A percentile compares a stretch with the other conserved stretches of the same genome.
phyloP scores from a whole-genome alignment of 2,329 filamentous ascomycete genomes.

The Davidsoniella australis region DNA sequence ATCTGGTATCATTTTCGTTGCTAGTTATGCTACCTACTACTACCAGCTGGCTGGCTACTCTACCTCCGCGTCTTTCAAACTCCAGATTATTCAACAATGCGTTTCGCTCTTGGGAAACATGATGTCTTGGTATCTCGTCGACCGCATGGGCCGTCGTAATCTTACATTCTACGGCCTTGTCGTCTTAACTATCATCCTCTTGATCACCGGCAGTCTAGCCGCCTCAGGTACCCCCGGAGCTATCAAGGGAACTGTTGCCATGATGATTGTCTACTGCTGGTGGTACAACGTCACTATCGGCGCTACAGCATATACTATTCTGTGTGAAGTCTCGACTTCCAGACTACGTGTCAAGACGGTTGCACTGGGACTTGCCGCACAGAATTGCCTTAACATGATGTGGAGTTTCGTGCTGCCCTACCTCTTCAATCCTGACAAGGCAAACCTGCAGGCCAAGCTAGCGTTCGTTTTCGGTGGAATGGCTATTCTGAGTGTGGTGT shows the following conservation, averaged over 20 bases:
- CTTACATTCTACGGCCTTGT: conserved; percentile 20
- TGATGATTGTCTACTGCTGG: conserved; percentile 20
- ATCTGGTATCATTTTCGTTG: conserved; percentile 21
- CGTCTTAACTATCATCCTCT: conserved; percentile 23
- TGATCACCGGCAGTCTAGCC: conserved; percentile 22
- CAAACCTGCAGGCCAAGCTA: conserved; percentile 20
- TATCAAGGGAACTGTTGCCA: conserved; percentile 19
- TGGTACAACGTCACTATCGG: conserved; percentile 22
- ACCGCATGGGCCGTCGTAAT: conserved; percentile 18
- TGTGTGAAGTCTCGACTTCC: conserved; percentile 22
- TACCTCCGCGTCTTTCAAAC: conserved; percentile 20
- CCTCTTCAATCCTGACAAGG: conserved; percentile 16
- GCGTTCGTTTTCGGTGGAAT: conserved; percentile 23
- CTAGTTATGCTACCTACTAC: conserved; percentile 26
- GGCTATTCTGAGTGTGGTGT: conserved; percentile 16
- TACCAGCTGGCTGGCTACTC: conserved; percentile 25
- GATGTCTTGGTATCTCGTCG: conserved; percentile 20
- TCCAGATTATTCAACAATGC: conserved; percentile 20
- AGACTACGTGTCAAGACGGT: conserved; percentile 23
- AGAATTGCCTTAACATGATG: conserved; percentile 15
- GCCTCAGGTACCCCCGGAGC: background rate
- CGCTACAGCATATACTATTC: conserved; percentile 20
- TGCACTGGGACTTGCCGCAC: conserved; percentile 20
- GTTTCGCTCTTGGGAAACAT: conserved; percentile 19
- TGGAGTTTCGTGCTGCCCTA: conserved; percentile 13